Percentiles rank a stretch among this genome's conserved stretches.
phyloP scores from a whole-genome alignment of 495 filamentous ascomycete genomes.

The Sordaria brevicollis region DNA sequence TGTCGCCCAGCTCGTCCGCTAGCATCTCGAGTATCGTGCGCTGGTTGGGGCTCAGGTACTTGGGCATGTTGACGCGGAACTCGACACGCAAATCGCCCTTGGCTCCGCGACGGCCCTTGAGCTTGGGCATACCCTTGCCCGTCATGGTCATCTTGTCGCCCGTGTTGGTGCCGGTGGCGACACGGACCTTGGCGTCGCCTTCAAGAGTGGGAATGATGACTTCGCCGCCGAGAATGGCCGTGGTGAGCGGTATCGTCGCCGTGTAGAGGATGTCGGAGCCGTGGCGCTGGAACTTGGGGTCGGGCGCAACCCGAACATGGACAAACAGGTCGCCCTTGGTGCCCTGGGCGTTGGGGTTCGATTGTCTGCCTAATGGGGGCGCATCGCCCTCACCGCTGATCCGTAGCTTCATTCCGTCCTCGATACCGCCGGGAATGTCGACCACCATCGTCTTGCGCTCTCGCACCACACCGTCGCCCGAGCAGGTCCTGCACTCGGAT shows the following conservation, averaged over 20 bases:
- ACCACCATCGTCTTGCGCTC: slow-evolving; percentile 71
- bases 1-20: slow-evolving; percentile 87
- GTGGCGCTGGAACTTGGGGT: slow-evolving; percentile 73
- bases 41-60: slow-evolving; percentile 81
- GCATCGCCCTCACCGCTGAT: slow-evolving; percentile 78
- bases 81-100: slow-evolving; percentile 84
- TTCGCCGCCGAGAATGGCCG: slow-evolving; percentile 83
- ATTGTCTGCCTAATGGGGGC: slow-evolving; percentile 56
- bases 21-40: slow-evolving; percentile 87
- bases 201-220: slow-evolving; percentile 84
- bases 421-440: slow-evolving; percentile 88
- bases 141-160: slow-evolving; percentile 80
- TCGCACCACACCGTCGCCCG: slow-evolving; percentile 66
- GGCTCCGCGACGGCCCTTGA: slow-evolving; percentile 43
- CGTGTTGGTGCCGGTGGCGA: slow-evolving; percentile 81
- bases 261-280: slow-evolving; percentile 91
- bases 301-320: slow-evolving; percentile 68
- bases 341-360: slow-evolving; percentile 46
- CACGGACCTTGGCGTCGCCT: slow-evolving; percentile 76
- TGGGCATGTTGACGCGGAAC: slow-evolving; percentile 91
- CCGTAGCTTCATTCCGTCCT: slow-evolving; percentile 86
- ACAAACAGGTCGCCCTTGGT: slow-evolving; percentile 80
- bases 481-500: slow-evolving; percentile 67
- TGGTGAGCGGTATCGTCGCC: slow-evolving; percentile 81
- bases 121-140: slow-evolving; percentile 86